These are phyloP conservation scores for Globisporangium abappressorium DNA, from an alignment of 352 stramenopile genomes.

Conservation along the genomic window DNA sequence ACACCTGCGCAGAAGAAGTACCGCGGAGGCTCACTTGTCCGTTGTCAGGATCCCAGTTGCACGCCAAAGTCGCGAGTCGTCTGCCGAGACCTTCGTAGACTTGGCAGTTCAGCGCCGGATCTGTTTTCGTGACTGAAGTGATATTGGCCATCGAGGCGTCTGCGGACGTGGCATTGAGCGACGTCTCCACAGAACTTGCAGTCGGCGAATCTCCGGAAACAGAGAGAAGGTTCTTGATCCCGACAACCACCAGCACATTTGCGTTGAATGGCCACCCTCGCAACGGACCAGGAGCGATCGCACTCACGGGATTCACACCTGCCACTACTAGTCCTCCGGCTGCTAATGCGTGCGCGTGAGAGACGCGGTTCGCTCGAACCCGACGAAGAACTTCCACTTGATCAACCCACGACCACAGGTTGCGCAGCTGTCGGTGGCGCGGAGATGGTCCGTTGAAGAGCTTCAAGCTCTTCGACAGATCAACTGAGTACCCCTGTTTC, in stretches of 20 bases:
- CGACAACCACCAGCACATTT: conserved; percentile 51
- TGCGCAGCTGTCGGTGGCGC: conserved; percentile 47
- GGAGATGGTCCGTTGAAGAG: conserved; percentile 46
- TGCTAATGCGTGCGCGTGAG: conserved; percentile 32
- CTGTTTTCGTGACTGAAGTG: conserved; percentile 50
- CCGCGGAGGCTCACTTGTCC: conserved; percentile 32
- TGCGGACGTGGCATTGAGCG: conserved; percentile 10
- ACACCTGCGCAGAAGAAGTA: neutral
- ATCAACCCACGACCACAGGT: conserved; percentile 83
- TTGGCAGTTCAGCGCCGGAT: conserved; percentile 63
- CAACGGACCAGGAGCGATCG: conserved; percentile 35
- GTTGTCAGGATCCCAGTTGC: conserved; percentile 81
- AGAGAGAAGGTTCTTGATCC: conserved; percentile 65
- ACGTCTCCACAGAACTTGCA: conserved; percentile 14
- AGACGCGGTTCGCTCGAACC: conserved; percentile 52
- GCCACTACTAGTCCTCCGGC: conserved; percentile 21
- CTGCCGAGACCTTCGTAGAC: conserved; percentile 75
- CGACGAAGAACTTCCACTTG: conserved; percentile 74
- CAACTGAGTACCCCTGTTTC: conserved; percentile 74
- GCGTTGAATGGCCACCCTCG: conserved; percentile 73
- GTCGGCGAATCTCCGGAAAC: conserved; percentile 19
- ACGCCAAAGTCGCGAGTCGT: conserved; percentile 66
- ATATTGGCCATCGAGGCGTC: conserved; percentile 30
- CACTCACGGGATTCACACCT: conserved; percentile 21
- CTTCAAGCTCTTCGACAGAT: conserved; percentile 73